A percentile compares a stretch with the other conserved stretches of the same genome.
Conservation (phyloP, 208 protist genomes). For the Trypanosoma conorhini region DNA sequence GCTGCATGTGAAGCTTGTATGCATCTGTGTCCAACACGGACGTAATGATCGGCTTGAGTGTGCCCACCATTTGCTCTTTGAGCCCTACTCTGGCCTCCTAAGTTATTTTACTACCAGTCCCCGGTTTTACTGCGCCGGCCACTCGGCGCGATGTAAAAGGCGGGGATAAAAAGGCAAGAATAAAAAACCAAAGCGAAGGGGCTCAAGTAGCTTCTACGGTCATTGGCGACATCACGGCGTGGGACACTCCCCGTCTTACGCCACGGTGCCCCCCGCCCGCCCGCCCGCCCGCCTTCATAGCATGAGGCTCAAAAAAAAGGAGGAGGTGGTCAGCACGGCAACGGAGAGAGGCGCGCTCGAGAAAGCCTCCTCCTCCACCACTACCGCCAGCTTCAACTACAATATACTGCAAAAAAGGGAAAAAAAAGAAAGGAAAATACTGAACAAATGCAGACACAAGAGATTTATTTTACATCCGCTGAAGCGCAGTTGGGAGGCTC, state of each 20-base stretch:
- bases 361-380: not conserved
- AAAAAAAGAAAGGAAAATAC: not conserved
- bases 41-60: slow-evolving; percentile 58
- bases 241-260: not conserved
- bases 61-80: not conserved
- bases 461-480: not conserved
- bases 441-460: not conserved
- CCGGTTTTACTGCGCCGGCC: not conserved
- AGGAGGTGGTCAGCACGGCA: not conserved
- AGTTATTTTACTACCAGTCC: not conserved
- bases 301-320: slow-evolving; percentile 16
- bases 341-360: not conserved
- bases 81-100: not conserved
- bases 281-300: not conserved
- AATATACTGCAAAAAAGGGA: not conserved
- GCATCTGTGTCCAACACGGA: slow-evolving; percentile 88
- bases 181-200: not conserved
- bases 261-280: no score
- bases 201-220: not conserved
- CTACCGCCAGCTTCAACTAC: no score
- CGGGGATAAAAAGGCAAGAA: not conserved
- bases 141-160: not conserved
- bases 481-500: not conserved
- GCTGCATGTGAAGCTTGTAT: slow-evolving; percentile 92
- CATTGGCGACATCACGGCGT: not conserved